These are phyloP conservation scores for Yamadazyma atmosphaerica DNA, from an alignment of 1,139 yeast genomes.

Conservation along the genomic window DNA sequence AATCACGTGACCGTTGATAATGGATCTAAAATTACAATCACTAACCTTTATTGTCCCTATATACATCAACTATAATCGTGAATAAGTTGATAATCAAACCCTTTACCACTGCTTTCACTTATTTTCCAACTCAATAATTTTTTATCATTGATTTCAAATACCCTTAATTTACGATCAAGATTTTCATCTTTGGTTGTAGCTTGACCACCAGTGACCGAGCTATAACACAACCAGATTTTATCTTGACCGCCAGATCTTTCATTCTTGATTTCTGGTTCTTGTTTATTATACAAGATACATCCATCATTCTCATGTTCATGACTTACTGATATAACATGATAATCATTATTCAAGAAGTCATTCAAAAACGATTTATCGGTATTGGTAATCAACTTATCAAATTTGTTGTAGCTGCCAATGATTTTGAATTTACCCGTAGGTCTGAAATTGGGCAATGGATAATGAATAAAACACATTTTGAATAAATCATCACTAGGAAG, in stretches of 20 bases:
- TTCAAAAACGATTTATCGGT: constrained; percentile 35
- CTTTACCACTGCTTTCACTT: constrained; percentile 25
- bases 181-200: constrained; percentile 28
- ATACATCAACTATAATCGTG: constrained; percentile 10
- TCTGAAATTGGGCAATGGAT: constrained; percentile 53
- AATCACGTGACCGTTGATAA: background rate
- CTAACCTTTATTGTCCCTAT: background rate
- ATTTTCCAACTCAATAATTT: constrained; percentile 43
- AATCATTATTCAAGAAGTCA: constrained; percentile 39
- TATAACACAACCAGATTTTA: constrained; percentile 42
- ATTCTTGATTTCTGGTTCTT: constrained; percentile 3
- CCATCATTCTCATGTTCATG: constrained; percentile 60
- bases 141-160: constrained; percentile 30
- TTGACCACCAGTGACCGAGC: constrained; percentile 40
- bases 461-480: constrained; percentile 48
- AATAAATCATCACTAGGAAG: constrained; percentile 13
- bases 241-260: background rate
- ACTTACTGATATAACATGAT: constrained; percentile 51
- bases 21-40: background rate
- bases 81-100: constrained; percentile 38
- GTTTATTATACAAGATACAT: constrained; percentile 34
- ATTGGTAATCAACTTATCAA: constrained; percentile 35
- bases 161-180: constrained; percentile 34
- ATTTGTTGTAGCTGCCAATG: constrained; percentile 50
- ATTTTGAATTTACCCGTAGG: constrained; percentile 49